phyloP scores from a whole-genome alignment of 2,329 filamentous ascomycete genomes.

The Aureobasidium uvarum region DNA sequence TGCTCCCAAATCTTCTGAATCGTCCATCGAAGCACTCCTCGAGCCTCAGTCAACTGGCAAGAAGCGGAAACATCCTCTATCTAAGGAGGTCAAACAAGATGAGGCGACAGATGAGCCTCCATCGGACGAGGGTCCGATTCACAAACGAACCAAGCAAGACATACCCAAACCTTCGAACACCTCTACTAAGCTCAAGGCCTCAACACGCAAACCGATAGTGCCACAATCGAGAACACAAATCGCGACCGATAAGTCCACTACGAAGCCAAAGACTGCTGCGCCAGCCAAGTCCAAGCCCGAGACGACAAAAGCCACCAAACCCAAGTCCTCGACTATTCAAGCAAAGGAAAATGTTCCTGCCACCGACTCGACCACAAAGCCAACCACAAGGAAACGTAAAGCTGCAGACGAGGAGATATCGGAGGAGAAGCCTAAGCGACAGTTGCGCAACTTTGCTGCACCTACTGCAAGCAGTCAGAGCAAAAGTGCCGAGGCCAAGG shows the following conservation, averaged over 20 bases:
- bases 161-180: not conserved
- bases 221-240: not conserved
- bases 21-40: slow-evolving; percentile 2
- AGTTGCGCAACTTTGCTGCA: slow-evolving; percentile 37
- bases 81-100: not conserved
- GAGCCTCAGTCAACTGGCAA: not conserved
- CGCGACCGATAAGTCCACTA: not conserved
- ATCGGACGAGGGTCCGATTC: not conserved
- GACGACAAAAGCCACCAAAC: not conserved
- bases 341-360: not conserved
- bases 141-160: slow-evolving; percentile 12
- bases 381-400: slow-evolving; percentile 36
- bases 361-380: not conserved
- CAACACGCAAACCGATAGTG: not conserved
- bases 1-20: not conserved
- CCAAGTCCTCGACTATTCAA: not conserved
- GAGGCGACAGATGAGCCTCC: not conserved
- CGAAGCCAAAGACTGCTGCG: not conserved
- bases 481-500: slow-evolving; percentile 25
- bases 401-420: slow-evolving; percentile 30
- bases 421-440: slow-evolving; percentile 36
- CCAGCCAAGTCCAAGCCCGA: not conserved
- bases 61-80: slow-evolving; percentile 22
- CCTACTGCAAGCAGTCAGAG: slow-evolving; percentile 41
- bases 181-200: not conserved